Base-by-base conservation (phyloP, 2,329 filamentous ascomycete species). In the Neofusicoccum cordaticola region DNA sequence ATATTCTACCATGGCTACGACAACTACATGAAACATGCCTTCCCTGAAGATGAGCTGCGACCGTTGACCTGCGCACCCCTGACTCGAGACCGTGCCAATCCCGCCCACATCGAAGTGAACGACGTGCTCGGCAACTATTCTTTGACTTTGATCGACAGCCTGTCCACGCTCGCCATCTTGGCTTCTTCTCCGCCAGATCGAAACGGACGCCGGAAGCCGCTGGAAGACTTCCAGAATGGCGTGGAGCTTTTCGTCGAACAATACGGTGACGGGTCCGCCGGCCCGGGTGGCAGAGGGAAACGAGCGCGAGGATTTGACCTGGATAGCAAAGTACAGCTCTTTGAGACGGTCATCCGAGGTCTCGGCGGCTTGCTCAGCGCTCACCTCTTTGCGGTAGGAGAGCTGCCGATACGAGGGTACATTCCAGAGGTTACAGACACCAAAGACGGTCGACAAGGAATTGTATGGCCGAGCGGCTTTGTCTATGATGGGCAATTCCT, bases 1-100 rank as follows among this genome's bases (percentile, higher is more conserved):
- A 92, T 98, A 85, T 98, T 98, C 82, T 97, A 96, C 78, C 95
- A 99, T 82, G 95, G 95, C 66, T 98, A 89, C 81, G 88, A 93
- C 79, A 96, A 94, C 77, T 99, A 99, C 81, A 95, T 97, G 88
- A 80, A 86, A 69, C 84, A 96, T 77, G 95, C 93, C 65, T 99
- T 97, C 73, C 95, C 95, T 12, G 95, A 98, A 78, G 95, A 99
- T 74, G 95, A 95, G 86, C 82, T 99, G 65, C 90, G 92, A 51
- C 95, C 95, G 8, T 81, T 99, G 19, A 88, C 92, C 31, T 99
- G 95, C 78, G 82, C 82, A 15, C 92, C 95, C 5, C 83, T 98
- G 71, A 92, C 91, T 45, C 90, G 95, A 77, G 93, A 97, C 80
- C 85, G 86, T 71, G 82, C 87, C 53, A 91, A 97, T 74, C 90